These are phyloP conservation scores for Macrocybe gigantea DNA, from an alignment of 768 basidiomycete genomes.

Conservation along the genomic window DNA sequence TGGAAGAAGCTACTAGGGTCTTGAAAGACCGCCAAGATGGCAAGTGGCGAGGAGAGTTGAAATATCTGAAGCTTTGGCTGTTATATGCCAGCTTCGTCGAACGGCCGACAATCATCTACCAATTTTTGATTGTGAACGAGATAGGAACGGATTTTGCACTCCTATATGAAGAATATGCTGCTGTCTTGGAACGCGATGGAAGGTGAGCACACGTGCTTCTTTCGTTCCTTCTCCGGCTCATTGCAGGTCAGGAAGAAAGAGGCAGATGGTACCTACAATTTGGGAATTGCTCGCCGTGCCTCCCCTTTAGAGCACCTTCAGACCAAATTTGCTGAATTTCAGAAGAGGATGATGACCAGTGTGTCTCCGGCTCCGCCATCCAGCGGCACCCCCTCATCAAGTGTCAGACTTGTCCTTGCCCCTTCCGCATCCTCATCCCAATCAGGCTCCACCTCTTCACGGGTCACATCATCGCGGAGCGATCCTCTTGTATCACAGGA, in stretches of 20 bases:
- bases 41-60: constrained; percentile 70
- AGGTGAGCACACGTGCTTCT: constrained; percentile 42
- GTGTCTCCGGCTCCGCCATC: constrained; percentile 13
- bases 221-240: constrained; percentile 6
- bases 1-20: constrained; percentile 87
- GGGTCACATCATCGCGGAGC: constrained; percentile 18
- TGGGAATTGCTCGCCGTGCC: constrained; percentile 84
- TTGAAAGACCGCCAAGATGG: constrained; percentile 74
- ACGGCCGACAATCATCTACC: constrained; percentile 81
- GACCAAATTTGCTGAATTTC: constrained; percentile 77
- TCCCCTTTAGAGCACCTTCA: constrained; percentile 77
- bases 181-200: constrained; percentile 74
- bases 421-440: constrained; percentile 30
- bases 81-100: constrained; percentile 92
- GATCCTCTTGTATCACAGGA: constrained; percentile 20
- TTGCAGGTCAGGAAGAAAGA: constrained; percentile 58
- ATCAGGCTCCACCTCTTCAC: constrained; percentile 25
- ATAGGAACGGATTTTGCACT: constrained; percentile 78
- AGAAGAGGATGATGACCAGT: constrained; percentile 80
- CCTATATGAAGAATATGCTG: constrained; percentile 91
- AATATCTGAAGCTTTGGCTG: constrained; percentile 92
- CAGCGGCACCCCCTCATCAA: neutral
- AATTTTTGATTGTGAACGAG: constrained; percentile 85
- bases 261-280: constrained; percentile 84
- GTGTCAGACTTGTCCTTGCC: constrained; percentile 12